These are phyloP conservation scores for Chamaecyparis obtusa DNA, from an alignment of 75 land plant genomes.

Conservation along the genomic window DNA sequence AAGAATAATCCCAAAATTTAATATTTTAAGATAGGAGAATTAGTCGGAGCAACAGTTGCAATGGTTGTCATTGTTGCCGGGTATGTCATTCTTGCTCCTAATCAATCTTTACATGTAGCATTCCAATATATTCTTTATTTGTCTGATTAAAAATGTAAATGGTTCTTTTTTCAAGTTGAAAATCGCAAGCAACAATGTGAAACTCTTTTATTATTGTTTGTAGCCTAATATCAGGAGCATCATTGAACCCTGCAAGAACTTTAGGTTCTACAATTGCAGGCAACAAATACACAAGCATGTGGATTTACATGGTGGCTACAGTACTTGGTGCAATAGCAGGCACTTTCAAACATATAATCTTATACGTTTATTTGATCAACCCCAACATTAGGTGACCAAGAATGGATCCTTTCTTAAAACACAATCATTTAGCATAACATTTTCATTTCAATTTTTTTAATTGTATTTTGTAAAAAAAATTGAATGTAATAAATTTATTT, in stretches of 20 bases:
- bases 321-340: constrained; percentile 54
- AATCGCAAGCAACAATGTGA: neutral
- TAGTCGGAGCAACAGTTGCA: neutral
- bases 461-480: too few species aligned
- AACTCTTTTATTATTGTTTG: too few species aligned
- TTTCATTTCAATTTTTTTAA: too few species aligned
- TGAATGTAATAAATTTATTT: too few species aligned
- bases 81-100: neutral
- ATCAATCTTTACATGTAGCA: neutral
- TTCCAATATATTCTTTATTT: too few species aligned
- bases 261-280: constrained; percentile 72
- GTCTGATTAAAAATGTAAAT: too few species aligned
- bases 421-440: too few species aligned
- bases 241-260: constrained; percentile 84
- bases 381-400: neutral
- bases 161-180: neutral
- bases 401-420: too few species aligned
- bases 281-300: constrained; percentile 43
- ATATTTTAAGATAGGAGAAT: neutral
- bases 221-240: constrained; percentile 77
- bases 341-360: constrained; percentile 66
- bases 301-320: constrained; percentile 75
- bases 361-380: constrained; percentile 9
- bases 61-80: neutral
- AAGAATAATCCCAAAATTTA: too few species aligned